Evolutionary conservation across 2,329 filamentous ascomycete genomes (phyloP), one percentile per base, ranked within the genome.

Genomic region (Volutella citrinella): DNA sequence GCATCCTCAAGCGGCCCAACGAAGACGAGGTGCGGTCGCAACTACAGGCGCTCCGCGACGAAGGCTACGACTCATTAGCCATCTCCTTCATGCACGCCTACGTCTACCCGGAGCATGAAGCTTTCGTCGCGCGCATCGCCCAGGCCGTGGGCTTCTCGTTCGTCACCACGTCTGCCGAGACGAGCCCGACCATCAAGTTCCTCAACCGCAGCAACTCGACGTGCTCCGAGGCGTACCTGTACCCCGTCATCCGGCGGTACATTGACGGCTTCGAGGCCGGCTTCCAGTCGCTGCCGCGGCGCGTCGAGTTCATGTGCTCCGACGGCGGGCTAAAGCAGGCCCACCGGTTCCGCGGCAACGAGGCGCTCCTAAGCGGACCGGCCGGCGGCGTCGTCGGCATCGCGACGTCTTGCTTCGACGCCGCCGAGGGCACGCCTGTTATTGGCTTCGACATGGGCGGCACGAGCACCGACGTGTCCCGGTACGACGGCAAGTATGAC

Each of bases 71-170:
- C 44, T 91, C 85, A 51, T 79, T 95, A 42, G 87, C 88, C 7
- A 84, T 95, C 4, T 91, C 86, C 43, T 65, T 95, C 40, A 87
- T 94, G 80, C 88, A 95, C 54, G 82, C 83, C 3, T 95, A 95
- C 55, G 90, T 87, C 1, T 95, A 86, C 52, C 87, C 87, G 2
- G 76, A 84, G 20, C 88, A 95, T 48, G 88, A 95, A 58, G 77
- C 79, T 2, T 50, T 85, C 14, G 72, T 95, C 5, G 87, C 86
- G 8, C 73, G 69, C 44, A 66, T 94, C 21, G 88, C 88, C 1
- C 71, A 68, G 30, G 80, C 89, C 8, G 79, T 93, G 40, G 88
- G 88, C 2, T 87, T 87, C 49, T 64, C 73, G 33, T 80, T 84
- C 55, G 76, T 87, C 35, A 82, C 76, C 36, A 64, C 84, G 14